Conservation (phyloP, 2,329 filamentous ascomycete genomes). For the Annulohypoxylon truncatum region DNA sequence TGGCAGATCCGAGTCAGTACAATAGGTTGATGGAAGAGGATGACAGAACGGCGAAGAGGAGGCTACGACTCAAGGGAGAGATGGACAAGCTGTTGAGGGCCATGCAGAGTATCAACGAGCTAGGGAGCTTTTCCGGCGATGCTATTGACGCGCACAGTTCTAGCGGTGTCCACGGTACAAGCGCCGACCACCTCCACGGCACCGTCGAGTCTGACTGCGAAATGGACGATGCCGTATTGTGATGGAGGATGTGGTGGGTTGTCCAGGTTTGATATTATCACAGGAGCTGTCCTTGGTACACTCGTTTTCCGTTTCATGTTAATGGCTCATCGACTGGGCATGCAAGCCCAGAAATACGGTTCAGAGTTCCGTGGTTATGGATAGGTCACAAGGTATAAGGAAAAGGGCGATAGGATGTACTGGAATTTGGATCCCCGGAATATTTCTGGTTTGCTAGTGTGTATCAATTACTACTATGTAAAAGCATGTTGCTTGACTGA, state of each 20-base stretch:
- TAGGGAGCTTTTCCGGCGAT: slow-evolving; percentile 53
- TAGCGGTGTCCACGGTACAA: neutral
- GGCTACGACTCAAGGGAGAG: slow-evolving; percentile 58
- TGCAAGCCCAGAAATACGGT: neutral
- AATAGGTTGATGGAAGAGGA: slow-evolving; percentile 63
- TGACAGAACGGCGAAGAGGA: slow-evolving; percentile 54
- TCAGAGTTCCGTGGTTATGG: slow-evolving; percentile 3
- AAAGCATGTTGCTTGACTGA: neutral
- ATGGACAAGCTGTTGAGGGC: slow-evolving; percentile 61
- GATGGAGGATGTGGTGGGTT: neutral
- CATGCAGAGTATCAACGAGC: slow-evolving; percentile 57
- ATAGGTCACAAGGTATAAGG: neutral
- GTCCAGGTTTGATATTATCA: neutral
- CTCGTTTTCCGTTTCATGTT: slow-evolving; percentile 7
- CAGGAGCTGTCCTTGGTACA: neutral
- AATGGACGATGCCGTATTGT: slow-evolving; percentile 30
- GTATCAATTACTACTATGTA: slow-evolving; percentile 11
- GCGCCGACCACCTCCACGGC: neutral
- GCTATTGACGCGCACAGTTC: slow-evolving; percentile 13
- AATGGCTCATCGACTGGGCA: neutral
- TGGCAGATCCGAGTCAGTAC: slow-evolving; percentile 52
- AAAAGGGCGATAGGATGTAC: neutral
- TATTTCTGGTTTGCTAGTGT: slow-evolving; percentile 1
- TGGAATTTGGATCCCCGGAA: neutral
- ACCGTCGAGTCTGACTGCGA: slow-evolving; percentile 23